These are phyloP conservation scores for Phylloporus rhodoxanthus DNA, from an alignment of 768 basidiomycete species.

Conservation along the genomic window DNA sequence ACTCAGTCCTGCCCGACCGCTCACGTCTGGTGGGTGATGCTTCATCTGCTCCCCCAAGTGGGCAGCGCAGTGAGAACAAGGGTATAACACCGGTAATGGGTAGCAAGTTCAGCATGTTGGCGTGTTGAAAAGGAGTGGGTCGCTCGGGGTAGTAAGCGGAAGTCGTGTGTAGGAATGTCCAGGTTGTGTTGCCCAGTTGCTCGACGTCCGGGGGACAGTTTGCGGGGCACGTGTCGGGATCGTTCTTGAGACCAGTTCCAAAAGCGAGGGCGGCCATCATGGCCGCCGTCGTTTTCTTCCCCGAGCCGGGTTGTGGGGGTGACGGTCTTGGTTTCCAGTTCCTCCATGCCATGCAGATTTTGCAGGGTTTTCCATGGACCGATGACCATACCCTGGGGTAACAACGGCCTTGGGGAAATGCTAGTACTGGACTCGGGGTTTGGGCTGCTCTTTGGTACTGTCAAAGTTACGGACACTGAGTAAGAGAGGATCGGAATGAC, in stretches of 20 bases:
- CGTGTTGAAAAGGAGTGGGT: constrained; percentile 68
- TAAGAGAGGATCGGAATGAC: constrained; percentile 11
- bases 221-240: constrained; percentile 39
- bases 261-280: constrained; percentile 33
- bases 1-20: constrained; percentile 59
- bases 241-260: constrained; percentile 24
- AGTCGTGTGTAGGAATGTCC: constrained; percentile 94
- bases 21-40: constrained; percentile 70
- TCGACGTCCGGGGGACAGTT: constrained; percentile 91
- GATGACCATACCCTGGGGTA: constrained; percentile 80
- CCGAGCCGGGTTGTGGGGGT: constrained; percentile 24
- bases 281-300: constrained; percentile 28
- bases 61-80: constrained; percentile 78
- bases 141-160: constrained; percentile 92
- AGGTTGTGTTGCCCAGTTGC: constrained; percentile 84
- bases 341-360: constrained; percentile 79
- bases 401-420: constrained; percentile 16
- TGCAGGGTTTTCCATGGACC: constrained; percentile 96
- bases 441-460: constrained; percentile 8
- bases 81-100: constrained; percentile 81
- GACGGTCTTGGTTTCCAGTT: constrained; percentile 50
- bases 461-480: background rate
- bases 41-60: constrained; percentile 74
- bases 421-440: constrained; percentile 3
- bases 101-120: constrained; percentile 79